A percentile compares a stretch with the other conserved stretches of the same genome.
These are phyloP conservation scores for Endogone sp. DNA, from an alignment of 192 early-diverging fungal genomes.

Conservation along the genomic window DNA sequence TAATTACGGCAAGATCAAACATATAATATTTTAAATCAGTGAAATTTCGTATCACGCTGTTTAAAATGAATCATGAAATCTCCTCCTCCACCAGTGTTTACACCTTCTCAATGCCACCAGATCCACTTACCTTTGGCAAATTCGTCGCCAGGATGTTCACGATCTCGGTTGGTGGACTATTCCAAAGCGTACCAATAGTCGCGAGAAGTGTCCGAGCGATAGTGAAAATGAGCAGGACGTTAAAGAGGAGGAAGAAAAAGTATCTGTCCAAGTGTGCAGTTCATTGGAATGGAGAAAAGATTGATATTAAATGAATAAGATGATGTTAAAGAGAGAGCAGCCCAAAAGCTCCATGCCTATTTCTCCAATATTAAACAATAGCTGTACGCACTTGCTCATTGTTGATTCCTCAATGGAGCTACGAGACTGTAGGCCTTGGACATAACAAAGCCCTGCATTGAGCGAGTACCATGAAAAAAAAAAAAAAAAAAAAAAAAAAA, in stretches of 20 bases:
- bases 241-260: conserved; percentile 75
- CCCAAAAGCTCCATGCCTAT: too few relatives aligned
- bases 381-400: conserved; percentile 31
- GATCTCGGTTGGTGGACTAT: conserved; percentile 52
- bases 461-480: too few relatives aligned
- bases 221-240: conserved; percentile 72
- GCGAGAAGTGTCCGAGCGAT: conserved; percentile 66
- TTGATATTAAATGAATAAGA: too few relatives aligned
- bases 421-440: conserved; percentile 42
- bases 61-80: too few relatives aligned
- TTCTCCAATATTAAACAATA: too few relatives aligned
- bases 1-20: background rate
- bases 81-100: too few relatives aligned
- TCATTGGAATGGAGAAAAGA: too few relatives aligned
- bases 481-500: too few relatives aligned
- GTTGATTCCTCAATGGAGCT: conserved; percentile 36
- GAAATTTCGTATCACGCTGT: too few relatives aligned
- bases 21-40: background rate
- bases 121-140: conserved; percentile 53
- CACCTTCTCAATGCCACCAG: too few relatives aligned
- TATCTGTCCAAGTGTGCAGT: too few relatives aligned
- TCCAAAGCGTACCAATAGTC: conserved; percentile 56
- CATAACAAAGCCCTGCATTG: conserved; percentile 25
- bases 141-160: conserved; percentile 60
- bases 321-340: too few relatives aligned